These are phyloP conservation scores for Solanum etuberosum DNA, from an alignment of 257 asterid species.

Conservation along the genomic window DNA sequence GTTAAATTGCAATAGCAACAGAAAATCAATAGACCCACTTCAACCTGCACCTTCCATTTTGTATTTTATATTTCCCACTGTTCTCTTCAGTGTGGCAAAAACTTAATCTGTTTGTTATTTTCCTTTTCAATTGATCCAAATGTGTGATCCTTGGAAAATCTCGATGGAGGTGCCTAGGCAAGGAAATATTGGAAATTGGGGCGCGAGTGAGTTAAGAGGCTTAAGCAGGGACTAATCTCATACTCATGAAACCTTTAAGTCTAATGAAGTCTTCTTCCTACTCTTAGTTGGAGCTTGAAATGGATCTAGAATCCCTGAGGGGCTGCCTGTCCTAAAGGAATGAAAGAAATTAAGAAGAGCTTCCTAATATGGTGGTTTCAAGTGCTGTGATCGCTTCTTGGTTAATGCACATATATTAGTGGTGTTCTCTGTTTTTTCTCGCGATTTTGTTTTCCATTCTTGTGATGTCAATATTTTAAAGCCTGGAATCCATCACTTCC, in stretches of 20 bases:
- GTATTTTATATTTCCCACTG: neutral
- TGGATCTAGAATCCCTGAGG: neutral
- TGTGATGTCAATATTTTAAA: neutral
- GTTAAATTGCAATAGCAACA: neutral
- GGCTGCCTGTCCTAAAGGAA: neutral
- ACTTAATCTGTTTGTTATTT: neutral
- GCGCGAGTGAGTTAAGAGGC: neutral
- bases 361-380: neutral
- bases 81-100: neutral
- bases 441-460: neutral
- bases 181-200: neutral
- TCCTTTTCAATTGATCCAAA: neutral
- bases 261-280: neutral
- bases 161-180: neutral
- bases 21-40: neutral
- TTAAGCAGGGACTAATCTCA: neutral
- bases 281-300: neutral
- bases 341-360: neutral
- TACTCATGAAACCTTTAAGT: neutral
- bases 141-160: neutral
- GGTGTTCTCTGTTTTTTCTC: neutral
- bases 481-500: neutral
- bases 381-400: neutral
- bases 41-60: neutral
- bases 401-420: neutral